phyloP scores from a whole-genome alignment of 2,329 filamentous ascomycete genomes.

The Phyllosticta ampelicida region DNA sequence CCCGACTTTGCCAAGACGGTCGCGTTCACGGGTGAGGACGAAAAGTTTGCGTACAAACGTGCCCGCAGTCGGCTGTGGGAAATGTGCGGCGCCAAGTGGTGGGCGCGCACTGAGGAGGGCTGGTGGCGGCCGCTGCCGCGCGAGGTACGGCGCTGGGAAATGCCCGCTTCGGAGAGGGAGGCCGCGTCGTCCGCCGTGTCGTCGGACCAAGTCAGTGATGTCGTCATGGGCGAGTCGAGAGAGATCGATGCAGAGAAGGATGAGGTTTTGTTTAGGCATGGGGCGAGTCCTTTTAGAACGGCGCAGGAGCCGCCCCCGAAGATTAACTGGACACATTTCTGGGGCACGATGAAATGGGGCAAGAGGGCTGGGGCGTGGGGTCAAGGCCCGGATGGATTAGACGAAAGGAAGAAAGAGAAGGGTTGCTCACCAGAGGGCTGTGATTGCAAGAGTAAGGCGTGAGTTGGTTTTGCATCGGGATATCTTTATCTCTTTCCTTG shows the following conservation, averaged over 20 bases:
- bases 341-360: conserved; percentile 44
- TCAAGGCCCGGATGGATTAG: conserved; percentile 37
- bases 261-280: conserved; percentile 31
- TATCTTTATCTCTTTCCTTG: too few species aligned
- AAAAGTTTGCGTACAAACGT: conserved; percentile 70
- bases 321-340: conserved; percentile 43
- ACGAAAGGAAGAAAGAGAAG: conserved; percentile 28
- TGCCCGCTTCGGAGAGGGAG: conserved; percentile 6
- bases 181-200: not conserved
- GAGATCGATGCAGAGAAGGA: conserved; percentile 19
- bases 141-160: conserved; percentile 59
- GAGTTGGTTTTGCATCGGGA: not conserved
- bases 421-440: conserved; percentile 3
- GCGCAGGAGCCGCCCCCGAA: conserved; percentile 37
- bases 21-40: conserved; percentile 69
- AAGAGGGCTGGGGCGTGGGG: conserved; percentile 44
- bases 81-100: conserved; percentile 65
- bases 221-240: conserved; percentile 13
- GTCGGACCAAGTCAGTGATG: conserved; percentile 5
- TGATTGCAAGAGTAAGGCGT: not conserved
- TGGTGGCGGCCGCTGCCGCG: conserved; percentile 61
- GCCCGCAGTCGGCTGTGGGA: conserved; percentile 73
- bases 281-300: conserved; percentile 37
- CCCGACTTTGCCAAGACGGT: conserved; percentile 56
- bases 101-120: conserved; percentile 45